Base-by-base conservation (phyloP, 2,329 filamentous ascomycete genomes). In the Sarocladium strictum region DNA sequence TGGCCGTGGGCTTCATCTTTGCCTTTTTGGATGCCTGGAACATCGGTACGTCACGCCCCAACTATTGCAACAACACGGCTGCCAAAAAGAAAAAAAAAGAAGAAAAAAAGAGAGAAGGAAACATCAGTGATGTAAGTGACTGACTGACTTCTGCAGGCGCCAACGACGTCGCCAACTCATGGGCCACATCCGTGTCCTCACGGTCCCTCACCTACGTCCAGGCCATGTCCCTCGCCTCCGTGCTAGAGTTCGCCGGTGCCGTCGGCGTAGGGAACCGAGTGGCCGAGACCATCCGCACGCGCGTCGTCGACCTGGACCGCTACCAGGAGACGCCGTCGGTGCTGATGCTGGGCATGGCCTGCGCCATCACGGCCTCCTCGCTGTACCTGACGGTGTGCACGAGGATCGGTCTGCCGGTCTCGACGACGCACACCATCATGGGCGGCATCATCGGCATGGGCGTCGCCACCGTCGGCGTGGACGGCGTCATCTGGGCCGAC, bases 21-120 rank as follows among this genome's bases (percentile, higher is more conserved):
- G 80, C 83, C 56, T 80, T 83, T 63, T 77, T 86, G 37, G 83
- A 86, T 65, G 82, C 82, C 53, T 86, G 80, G 79, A 86, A 84
- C 64, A 84, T 61, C 68, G 72, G 70, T 32, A 32, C 29, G 29
- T 32, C 12, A 32, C 29, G n/a, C n/a, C n/a, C n/a, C n/a, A n/a
- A n/a, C n/a, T n/a, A n/a, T n/a, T n/a, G n/a, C n/a, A n/a, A n/a
- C n/a, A n/a, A n/a, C n/a, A n/a, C n/a, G n/a, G n/a, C n/a, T n/a
- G n/a, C n/a, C n/a, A n/a, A n/a, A n/a, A n/a, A n/a, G n/a, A n/a
- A n/a, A n/a, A n/a, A n/a, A n/a, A n/a, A n/a, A n/a, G n/a, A n/a
- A n/a, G n/a, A n/a, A n/a, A n/a, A n/a, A n/a, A n/a, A n/a, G n/a
- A n/a, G n/a, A n/a, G n/a, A n/a, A n/a, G n/a, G n/a, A n/a, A n/a